Evolutionary conservation across 2,329 filamentous ascomycete genomes (phyloP).

Genomic region (Fusarium sp.): DNA sequence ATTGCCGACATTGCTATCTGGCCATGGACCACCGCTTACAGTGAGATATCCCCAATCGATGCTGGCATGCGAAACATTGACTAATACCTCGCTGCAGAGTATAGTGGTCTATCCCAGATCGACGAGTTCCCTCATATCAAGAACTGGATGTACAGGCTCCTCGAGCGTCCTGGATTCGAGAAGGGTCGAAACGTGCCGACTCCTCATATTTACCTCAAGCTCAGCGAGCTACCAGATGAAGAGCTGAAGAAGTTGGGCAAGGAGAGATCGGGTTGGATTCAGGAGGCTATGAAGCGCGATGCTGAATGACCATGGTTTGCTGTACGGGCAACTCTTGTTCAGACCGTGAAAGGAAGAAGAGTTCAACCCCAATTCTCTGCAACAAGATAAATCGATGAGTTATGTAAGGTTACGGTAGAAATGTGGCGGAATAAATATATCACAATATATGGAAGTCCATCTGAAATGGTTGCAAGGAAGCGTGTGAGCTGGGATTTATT

Average conservation of each 20-base stretch:
- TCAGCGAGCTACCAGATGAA: slow-evolving; percentile 57
- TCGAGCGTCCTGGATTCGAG: slow-evolving; percentile 75
- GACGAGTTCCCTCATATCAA: slow-evolving; percentile 79
- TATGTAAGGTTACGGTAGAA: too few relatives aligned
- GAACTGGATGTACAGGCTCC: slow-evolving; percentile 79
- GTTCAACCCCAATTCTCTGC: too few relatives aligned
- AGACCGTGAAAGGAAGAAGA: too few relatives aligned
- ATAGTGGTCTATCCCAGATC: slow-evolving; percentile 61
- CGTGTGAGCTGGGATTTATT: too few relatives aligned
- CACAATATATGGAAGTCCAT: too few relatives aligned
- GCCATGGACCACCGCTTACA: slow-evolving; percentile 74
- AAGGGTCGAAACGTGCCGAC: slow-evolving; percentile 79
- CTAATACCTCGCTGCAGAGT: slow-evolving; percentile 25
- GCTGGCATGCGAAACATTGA: too few relatives aligned
- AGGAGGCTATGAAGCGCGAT: slow-evolving; percentile 75
- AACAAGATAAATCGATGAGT: too few relatives aligned
- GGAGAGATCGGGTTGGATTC: slow-evolving; percentile 69
- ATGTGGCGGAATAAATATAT: too few relatives aligned
- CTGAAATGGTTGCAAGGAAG: too few relatives aligned
- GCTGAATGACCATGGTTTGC: slow-evolving; percentile 48
- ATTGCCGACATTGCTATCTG: slow-evolving; percentile 83
- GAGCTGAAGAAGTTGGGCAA: slow-evolving; percentile 67
- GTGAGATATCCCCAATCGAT: slow-evolving; percentile 48
- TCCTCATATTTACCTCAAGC: slow-evolving; percentile 68
- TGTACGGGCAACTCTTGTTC: too few relatives aligned